Base-by-base conservation (phyloP, 2,329 filamentous ascomycete species). In the Tolypocladium inflatum region DNA sequence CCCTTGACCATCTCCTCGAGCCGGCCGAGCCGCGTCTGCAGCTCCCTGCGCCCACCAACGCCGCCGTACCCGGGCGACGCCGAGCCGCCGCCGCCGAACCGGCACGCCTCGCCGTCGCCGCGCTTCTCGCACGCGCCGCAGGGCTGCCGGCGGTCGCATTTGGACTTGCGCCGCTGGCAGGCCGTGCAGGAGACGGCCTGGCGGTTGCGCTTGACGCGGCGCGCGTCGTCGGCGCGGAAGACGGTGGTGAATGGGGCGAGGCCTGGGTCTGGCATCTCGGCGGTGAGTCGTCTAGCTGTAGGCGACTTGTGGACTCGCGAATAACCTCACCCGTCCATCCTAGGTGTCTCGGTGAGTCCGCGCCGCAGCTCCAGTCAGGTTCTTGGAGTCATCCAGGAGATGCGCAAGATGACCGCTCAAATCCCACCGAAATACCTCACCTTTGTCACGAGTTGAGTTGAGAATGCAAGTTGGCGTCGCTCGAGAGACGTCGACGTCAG, bases 141-240 rank as follows among this genome's bases (percentile, higher is more conserved):
- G 1, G 74, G 74, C 45, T 70, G 71, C 55, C 66, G 68, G 17
- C 74, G 70, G 60, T 78, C 75, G 60, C 76, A 78, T 57, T 71
- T 72, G 9, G 73, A 69, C 65, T 78, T 78, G 59, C 76, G 74
- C 23, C 65, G 65, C 60, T 76, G 75, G 58, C 76, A 78, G 50
- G 68, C 64, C 2, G 67, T 66, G 63, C 75, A 78, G 6, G 76
- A 77, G 23, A 78, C 68, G 42, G 76, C 65, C 52, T 71, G 72
- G 8, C 76, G 69, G 62, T 73, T 75, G 39, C 75, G 72, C 64
- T 69, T 73, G 58, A 71, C 66, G 42, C 70, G 68, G 45, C 70
- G 66, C 15, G 67, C 59, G 58, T 70, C 68, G 21, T 64, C 63
- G 26, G 73, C 68, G 53, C 73, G 72, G 62, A 76, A 76, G 61